Percentiles rank a stretch among this genome's conserved stretches.
These are phyloP conservation scores for Dendrobium catenatum DNA, from an alignment of 106 monocot species.

Conservation along the genomic window DNA sequence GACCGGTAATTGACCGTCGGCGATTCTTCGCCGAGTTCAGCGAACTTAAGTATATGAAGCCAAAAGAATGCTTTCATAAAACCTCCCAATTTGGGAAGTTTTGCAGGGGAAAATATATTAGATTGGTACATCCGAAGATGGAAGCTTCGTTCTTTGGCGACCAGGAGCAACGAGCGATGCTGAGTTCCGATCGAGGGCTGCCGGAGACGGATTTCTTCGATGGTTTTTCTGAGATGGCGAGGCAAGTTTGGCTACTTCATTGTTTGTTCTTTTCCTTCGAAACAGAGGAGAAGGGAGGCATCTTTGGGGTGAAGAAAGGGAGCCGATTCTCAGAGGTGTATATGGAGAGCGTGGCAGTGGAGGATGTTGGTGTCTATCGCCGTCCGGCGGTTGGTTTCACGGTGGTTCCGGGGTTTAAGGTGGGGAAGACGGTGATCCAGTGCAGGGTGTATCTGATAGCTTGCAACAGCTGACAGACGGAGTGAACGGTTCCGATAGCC, in stretches of 20 bases:
- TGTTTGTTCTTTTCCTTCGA: conserved; percentile 56
- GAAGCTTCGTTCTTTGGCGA: conserved; percentile 35
- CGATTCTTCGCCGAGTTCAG: conserved; percentile 48
- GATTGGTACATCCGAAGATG: conserved; percentile 50
- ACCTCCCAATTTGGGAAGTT: conserved; percentile 18
- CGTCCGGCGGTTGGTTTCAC: conserved; percentile 53
- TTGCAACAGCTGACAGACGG: not conserved
- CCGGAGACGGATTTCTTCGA: conserved; percentile 34
- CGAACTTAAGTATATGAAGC: conserved; percentile 11
- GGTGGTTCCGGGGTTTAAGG: conserved; percentile 65
- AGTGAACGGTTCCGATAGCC: not conserved
- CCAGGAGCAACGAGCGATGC: conserved; percentile 14
- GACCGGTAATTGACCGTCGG: conserved; percentile 5
- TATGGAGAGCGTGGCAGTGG: conserved; percentile 68
- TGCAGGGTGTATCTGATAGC: conserved; percentile 46
- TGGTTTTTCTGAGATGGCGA: conserved; percentile 45
- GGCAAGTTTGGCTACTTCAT: conserved; percentile 60
- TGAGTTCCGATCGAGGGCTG: conserved; percentile 19
- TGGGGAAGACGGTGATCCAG: conserved; percentile 59
- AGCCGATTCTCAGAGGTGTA: conserved; percentile 79
- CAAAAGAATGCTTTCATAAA: conserved; percentile 5
- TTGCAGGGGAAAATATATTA: conserved; percentile 41
- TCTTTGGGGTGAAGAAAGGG: conserved; percentile 49
- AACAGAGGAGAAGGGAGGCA: conserved; percentile 2
- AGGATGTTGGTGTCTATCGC: not conserved